phyloP scores from a whole-genome alignment of 2,329 filamentous ascomycete genomes.

The Aspergillus spinulosporus region DNA sequence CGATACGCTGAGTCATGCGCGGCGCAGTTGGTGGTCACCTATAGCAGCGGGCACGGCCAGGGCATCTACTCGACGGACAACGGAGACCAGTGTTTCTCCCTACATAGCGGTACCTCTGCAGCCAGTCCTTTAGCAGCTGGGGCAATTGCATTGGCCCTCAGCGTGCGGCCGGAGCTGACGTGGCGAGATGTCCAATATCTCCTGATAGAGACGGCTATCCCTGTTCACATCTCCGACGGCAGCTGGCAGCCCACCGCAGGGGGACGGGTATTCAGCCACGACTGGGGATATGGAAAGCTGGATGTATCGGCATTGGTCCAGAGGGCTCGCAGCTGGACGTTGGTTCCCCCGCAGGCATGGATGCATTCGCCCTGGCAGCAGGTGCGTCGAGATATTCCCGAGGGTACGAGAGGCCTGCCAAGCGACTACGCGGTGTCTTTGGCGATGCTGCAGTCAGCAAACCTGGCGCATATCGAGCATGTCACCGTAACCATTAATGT shows the following conservation, averaged over 20 bases:
- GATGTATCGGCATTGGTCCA: conserved; percentile 85
- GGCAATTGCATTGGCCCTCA: conserved; percentile 83
- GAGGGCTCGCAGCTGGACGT: conserved; percentile 77
- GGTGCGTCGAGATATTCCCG: conserved; percentile 79
- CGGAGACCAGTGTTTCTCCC: conserved; percentile 75
- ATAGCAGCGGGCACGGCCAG: conserved; percentile 86
- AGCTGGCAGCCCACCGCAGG: conserved; percentile 81
- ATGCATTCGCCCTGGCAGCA: conserved; percentile 91
- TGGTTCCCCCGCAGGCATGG: conserved; percentile 95
- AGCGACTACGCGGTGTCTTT: conserved; percentile 63
- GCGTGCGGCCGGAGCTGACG: conserved; percentile 78
- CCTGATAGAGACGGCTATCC: conserved; percentile 78
- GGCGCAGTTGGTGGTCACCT: conserved; percentile 91
- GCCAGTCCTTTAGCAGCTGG: conserved; percentile 91
- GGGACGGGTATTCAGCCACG: conserved; percentile 87
- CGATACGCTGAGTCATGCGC: conserved; percentile 97
- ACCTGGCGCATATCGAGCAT: conserved; percentile 85
- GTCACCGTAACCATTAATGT: conserved; percentile 98
- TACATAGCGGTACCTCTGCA: conserved; percentile 93
- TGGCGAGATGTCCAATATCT: conserved; percentile 97
- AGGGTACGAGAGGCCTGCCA: conserved; percentile 83
- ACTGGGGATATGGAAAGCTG: conserved; percentile 93
- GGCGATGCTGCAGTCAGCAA: conserved; percentile 72
- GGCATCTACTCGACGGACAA: conserved; percentile 97
- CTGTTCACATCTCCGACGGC: conserved; percentile 69